phyloP scores from a whole-genome alignment of 78 protist genomes.

The Protostelium mycophagum region DNA sequence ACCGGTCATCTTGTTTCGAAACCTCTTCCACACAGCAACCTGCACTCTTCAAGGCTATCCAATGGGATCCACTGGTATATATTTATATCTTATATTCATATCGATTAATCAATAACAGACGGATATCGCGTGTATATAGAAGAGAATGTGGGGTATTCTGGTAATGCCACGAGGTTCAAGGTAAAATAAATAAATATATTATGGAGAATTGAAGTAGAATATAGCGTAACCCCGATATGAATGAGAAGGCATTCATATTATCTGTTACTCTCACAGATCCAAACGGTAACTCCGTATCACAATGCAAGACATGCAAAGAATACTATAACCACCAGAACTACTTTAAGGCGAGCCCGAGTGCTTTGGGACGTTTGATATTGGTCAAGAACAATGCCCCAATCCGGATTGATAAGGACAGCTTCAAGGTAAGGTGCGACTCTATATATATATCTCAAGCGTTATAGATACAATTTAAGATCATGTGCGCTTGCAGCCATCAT shows the following conservation, averaged over 20 bases:
- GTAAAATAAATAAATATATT: too few species aligned
- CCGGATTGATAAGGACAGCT: background rate
- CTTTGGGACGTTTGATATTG: background rate
- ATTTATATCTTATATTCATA: too few species aligned
- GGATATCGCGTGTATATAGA: background rate
- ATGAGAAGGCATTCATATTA: background rate
- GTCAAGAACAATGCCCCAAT: background rate
- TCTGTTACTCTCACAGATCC: background rate
- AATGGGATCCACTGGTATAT: too few species aligned
- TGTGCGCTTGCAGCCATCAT: background rate
- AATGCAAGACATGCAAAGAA: background rate
- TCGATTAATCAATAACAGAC: background rate
- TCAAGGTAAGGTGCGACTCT: background rate
- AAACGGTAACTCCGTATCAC: background rate
- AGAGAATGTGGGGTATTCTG: background rate
- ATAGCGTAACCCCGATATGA: background rate
- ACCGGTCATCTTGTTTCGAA: background rate
- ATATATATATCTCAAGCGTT: too few species aligned
- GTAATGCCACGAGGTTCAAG: background rate
- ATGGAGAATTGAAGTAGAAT: too few species aligned
- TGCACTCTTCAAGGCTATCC: background rate
- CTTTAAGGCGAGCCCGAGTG: background rate
- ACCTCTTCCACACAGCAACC: background rate
- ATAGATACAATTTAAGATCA: background rate
- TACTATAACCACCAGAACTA: background rate